Conservation (phyloP, 345 rosid species). For the Lagerstroemia speciosa region DNA sequence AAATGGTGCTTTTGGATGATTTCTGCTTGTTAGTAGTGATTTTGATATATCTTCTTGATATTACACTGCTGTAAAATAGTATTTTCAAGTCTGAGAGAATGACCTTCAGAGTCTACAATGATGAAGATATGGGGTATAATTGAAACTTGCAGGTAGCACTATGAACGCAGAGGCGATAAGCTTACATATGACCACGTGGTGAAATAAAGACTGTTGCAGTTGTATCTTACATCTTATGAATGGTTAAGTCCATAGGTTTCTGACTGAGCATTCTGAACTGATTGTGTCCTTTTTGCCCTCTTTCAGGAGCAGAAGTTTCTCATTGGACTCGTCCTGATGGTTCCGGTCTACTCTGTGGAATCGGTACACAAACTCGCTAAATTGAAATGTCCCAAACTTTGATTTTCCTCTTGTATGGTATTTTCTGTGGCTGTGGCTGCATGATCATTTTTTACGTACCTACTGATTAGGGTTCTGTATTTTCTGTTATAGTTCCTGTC, state of each 20-base stretch:
- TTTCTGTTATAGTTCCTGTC: constrained; percentile 69
- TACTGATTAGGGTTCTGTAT: not conserved
- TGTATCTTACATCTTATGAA: not conserved
- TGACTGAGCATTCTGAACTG: not conserved
- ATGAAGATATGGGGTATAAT: not conserved
- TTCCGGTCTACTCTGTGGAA: constrained; percentile 89
- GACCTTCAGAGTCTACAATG: not conserved
- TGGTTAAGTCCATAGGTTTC: not conserved
- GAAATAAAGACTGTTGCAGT: not conserved
- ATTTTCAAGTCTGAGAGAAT: not conserved
- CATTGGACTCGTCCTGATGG: constrained; percentile 93
- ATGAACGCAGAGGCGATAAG: not conserved
- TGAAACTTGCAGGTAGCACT: not conserved
- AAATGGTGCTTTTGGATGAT: not conserved
- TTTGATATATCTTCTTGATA: not conserved
- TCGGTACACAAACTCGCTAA: constrained; percentile 46
- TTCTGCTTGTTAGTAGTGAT: not conserved
- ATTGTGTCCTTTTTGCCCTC: not conserved
- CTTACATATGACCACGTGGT: not conserved
- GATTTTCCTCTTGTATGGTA: not conserved
- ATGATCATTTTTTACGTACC: not conserved
- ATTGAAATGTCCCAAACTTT: not conserved
- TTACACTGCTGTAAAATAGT: not conserved
- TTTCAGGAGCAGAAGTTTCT: constrained; percentile 97
- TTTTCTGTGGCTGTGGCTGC: not conserved